A percentile compares a stretch with the other conserved stretches of the same genome.
Evolutionary conservation across 208 protist genomes (phyloP).

Genomic region (Trypanosoma melophagium): DNA sequence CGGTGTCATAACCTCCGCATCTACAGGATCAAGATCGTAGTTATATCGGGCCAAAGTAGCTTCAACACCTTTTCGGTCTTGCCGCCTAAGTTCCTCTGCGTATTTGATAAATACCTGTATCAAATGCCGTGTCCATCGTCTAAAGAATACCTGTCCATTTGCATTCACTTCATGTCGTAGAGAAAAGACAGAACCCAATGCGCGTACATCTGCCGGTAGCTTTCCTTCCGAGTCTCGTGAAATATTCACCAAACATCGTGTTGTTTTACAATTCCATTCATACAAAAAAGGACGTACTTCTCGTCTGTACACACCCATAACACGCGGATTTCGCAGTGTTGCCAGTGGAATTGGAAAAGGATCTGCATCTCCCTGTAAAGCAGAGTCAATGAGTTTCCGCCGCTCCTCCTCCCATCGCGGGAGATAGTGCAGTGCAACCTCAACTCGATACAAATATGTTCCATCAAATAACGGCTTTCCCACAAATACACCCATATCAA

Average conservation of each 20-base stretch:
- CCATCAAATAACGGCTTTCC: constrained; percentile 17
- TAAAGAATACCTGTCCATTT: constrained; percentile 21
- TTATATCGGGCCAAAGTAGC: neutral
- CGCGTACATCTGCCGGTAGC: neutral
- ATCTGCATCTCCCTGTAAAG: constrained; percentile 10
- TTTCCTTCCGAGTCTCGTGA: neutral
- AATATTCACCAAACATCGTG: constrained; percentile 20
- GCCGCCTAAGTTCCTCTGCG: neutral
- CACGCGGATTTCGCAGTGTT: constrained; percentile 1
- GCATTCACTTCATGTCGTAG: constrained; percentile 23
- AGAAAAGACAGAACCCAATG: constrained; percentile 11
- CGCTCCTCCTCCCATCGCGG: constrained; percentile 18
- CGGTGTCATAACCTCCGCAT: constrained; percentile 25
- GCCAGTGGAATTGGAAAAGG: constrained; percentile 18
- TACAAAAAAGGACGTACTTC: constrained; percentile 27
- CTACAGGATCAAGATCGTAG: constrained; percentile 10
- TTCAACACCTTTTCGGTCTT: constrained; percentile 15
- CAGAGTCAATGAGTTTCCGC: constrained; percentile 12
- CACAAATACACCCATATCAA: constrained; percentile 28
- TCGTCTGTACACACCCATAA: constrained; percentile 14
- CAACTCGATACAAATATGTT: constrained; percentile 21
- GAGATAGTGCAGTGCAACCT: constrained; percentile 27
- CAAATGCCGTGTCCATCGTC: constrained; percentile 27
- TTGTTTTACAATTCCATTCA: constrained; percentile 24
- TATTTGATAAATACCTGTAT: constrained; percentile 25